Evolutionary conservation across 305 asterid species (phyloP).

Genomic region (Vinca major): DNA sequence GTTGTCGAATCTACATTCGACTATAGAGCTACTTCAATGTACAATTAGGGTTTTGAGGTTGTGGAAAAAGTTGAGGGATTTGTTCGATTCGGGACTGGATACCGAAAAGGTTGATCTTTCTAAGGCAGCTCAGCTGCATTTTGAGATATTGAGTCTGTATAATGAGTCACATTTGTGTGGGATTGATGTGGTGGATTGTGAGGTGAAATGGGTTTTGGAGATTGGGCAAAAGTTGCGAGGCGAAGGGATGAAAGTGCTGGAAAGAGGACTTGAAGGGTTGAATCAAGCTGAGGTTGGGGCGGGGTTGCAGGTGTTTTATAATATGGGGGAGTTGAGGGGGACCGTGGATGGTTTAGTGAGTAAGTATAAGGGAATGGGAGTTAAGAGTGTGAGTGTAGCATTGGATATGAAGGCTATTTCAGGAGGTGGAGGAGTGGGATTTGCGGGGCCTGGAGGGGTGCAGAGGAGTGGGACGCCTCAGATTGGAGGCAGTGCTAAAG

Average conservation of each 20-base stretch:
- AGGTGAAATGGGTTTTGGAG: conserved; percentile 74
- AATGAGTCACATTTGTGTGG: conserved; percentile 63
- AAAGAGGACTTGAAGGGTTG: conserved; percentile 79
- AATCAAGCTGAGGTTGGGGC: conserved; percentile 92
- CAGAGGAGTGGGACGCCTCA: conserved; percentile 90
- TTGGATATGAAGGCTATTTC: conserved; percentile 68
- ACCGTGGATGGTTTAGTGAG: conserved; percentile 79
- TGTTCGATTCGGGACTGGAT: conserved; percentile 40
- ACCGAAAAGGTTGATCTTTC: conserved; percentile 66
- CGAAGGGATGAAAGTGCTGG: conserved; percentile 78
- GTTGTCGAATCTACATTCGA: conserved; percentile 58
- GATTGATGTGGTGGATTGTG: conserved; percentile 64
- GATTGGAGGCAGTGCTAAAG: conserved; percentile 72
- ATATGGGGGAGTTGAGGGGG: conserved; percentile 82
- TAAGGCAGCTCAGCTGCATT: conserved; percentile 82
- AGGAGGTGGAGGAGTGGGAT: conserved; percentile 31
- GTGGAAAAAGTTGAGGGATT: conserved; percentile 50
- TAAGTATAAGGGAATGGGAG: conserved; percentile 69
- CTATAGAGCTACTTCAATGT: conserved; percentile 50
- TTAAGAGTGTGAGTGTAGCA: conserved; percentile 59
- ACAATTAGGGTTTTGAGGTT: conserved; percentile 49
- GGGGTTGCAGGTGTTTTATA: conserved; percentile 86
- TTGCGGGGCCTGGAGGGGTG: conserved; percentile 75
- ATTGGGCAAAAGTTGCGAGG: conserved; percentile 56
- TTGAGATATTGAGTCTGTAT: conserved; percentile 55